Base-by-base conservation (phyloP, 208 protist species). In the Acanthamoeba royreba region DNA sequence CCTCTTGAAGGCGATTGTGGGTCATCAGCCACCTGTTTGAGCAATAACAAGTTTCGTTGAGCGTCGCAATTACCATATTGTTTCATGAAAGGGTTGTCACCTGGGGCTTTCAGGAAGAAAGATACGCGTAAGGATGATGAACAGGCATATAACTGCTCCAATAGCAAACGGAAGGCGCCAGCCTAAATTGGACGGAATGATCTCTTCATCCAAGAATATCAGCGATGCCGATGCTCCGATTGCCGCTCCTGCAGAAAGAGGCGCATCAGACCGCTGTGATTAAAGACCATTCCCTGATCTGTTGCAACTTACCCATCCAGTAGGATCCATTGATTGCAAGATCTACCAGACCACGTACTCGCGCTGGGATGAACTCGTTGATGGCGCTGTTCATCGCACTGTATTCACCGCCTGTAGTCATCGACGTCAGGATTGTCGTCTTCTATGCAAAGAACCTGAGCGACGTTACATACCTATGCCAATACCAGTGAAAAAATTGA, bases 331-430 rank as follows among this genome's bases (percentile, higher is more conserved):
- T 89, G 81, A 89, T 89, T 2, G 81, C 81, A 22, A 89, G 53
- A n/a, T 89, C 81, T 4, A 89, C 81, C 25, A 89, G 33, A 19
- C 81, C 81, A 69, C 49, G 38, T 47, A 93, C 88, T 15, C 88
- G 42, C 2, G 88, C 88, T 7, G 88, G 88, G 25, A 93, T 93
- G 11, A 93, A 93, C n/a, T 93, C 88, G 88, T 93, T 81, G 45
- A 93, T 93, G 42, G 88, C 88, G 38, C 88, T 93, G 47, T 93
- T 93, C 88, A 93, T 93, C 0, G 88, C 88, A n/a, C 63, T 83
- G 45, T 93, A 93, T 31, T 93, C 88, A 63, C 88, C 88, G 38
- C 72, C 69, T 79, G 69, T 25, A n/a, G n/a, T n/a, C n/a, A n/a
- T n/a, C n/a, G n/a, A n/a, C n/a, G n/a, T n/a, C n/a, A n/a, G n/a